Evolutionary conservation across 2,329 filamentous ascomycete species (phyloP).

Genomic region (Trichophyton simii): DNA sequence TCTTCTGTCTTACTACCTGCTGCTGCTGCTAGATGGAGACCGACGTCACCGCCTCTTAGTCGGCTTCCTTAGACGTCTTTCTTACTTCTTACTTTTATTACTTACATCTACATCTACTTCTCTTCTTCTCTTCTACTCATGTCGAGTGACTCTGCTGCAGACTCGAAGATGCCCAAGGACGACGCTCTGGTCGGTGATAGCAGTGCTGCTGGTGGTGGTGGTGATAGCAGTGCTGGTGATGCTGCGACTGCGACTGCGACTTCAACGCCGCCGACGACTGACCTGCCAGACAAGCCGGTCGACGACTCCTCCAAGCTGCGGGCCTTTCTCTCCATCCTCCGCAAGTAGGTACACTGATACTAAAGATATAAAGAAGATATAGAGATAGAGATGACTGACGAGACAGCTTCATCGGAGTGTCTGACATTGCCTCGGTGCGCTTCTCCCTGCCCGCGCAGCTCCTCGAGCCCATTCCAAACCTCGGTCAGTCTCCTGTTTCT

Average conservation of each 20-base stretch:
- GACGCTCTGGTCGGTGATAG: neutral
- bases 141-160: neutral
- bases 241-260: no score
- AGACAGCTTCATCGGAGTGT: conserved; percentile 78
- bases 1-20: neutral
- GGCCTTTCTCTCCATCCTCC: conserved; percentile 76
- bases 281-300: no score
- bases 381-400: conserved; percentile 4
- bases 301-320: conserved; percentile 81
- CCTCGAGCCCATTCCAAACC: conserved; percentile 86
- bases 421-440: conserved; percentile 87
- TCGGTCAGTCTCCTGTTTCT: no score
- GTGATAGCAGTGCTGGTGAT: no score
- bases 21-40: neutral
- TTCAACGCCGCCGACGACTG: no score
- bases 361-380: neutral
- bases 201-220: no score
- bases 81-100: neutral
- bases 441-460: conserved; percentile 94
- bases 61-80: neutral
- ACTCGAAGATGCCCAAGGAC: conserved; percentile 3
- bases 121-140: neutral
- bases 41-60: no score
- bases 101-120: neutral
- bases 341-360: conserved; percentile 51